phyloP scores from a whole-genome alignment of 2,329 filamentous ascomycete species.

The Alternaria sp. region DNA sequence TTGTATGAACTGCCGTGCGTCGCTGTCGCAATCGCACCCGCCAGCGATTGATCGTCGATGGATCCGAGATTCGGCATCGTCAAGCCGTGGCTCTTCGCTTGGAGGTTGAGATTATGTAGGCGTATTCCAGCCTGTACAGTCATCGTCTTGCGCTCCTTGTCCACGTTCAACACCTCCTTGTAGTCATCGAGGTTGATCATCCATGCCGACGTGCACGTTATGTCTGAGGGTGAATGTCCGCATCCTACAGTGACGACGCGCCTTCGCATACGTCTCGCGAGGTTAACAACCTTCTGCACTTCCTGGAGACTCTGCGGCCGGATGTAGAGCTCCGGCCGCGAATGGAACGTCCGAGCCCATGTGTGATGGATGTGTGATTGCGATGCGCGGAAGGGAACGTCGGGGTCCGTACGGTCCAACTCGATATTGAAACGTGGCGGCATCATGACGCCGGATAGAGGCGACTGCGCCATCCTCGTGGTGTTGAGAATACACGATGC shows the following conservation, averaged over 20 bases:
- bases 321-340: conserved; percentile 87
- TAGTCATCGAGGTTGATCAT: conserved; percentile 91
- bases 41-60: conserved; percentile 93
- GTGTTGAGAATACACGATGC: conserved; percentile 1
- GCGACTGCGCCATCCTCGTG: conserved; percentile 32
- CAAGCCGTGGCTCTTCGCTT: conserved; percentile 75
- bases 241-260: conserved; percentile 87
- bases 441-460: conserved; percentile 37
- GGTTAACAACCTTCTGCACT: conserved; percentile 79
- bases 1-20: conserved; percentile 88
- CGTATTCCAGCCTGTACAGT: conserved; percentile 89
- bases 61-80: conserved; percentile 92
- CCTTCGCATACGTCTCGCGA: conserved; percentile 81
- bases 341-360: conserved; percentile 93
- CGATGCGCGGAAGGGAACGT: conserved; percentile 77
- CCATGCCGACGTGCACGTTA: conserved; percentile 95
- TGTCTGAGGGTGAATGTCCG: conserved; percentile 87
- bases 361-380: conserved; percentile 81
- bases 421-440: conserved; percentile 57
- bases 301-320: conserved; percentile 80
- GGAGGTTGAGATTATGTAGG: conserved; percentile 73
- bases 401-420: conserved; percentile 64
- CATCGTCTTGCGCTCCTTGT: conserved; percentile 69
- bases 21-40: conserved; percentile 88
- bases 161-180: conserved; percentile 72